phyloP scores from a whole-genome alignment of 768 basidiomycete genomes.

The Boletus rubescentipes region DNA sequence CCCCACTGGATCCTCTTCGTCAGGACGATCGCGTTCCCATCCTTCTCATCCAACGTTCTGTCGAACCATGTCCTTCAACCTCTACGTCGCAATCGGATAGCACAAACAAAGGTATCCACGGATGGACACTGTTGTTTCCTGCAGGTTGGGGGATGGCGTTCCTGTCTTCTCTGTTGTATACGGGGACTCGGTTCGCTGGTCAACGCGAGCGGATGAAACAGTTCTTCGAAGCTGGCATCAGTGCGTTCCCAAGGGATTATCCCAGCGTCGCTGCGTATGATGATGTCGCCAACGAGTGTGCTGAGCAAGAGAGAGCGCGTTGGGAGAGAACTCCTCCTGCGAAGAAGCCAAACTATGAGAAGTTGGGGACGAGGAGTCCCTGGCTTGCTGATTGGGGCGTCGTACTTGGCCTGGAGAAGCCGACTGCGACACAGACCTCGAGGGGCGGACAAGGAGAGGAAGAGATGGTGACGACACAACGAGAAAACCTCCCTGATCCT shows the following conservation, averaged over 20 bases:
- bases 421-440: conserved; percentile 5
- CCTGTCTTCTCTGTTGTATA: conserved; percentile 75
- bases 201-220: conserved; percentile 82
- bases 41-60: conserved; percentile 76
- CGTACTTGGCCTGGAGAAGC: conserved; percentile 53
- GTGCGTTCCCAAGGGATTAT: conserved; percentile 83
- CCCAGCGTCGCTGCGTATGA: conserved; percentile 58
- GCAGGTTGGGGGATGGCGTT: conserved; percentile 92
- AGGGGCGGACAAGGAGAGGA: conserved; percentile 23
- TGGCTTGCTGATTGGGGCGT: conserved; percentile 77
- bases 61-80: conserved; percentile 40
- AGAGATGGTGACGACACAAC: conserved; percentile 57
- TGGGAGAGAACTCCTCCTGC: conserved; percentile 88
- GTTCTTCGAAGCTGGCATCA: conserved; percentile 72
- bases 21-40: conserved; percentile 85
- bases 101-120: conserved; percentile 59
- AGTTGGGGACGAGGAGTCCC: conserved; percentile 63
- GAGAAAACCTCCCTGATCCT: conserved; percentile 37
- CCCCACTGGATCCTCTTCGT: conserved; percentile 57
- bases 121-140: conserved; percentile 87
- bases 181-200: conserved; percentile 82
- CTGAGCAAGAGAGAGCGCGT: conserved; percentile 48
- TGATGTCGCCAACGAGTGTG: conserved; percentile 47
- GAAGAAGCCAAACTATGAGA: conserved; percentile 73
- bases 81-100: conserved; percentile 23